Conservation (phyloP, 164 flowering plant genomes). For the Vitis vinifera region DNA sequence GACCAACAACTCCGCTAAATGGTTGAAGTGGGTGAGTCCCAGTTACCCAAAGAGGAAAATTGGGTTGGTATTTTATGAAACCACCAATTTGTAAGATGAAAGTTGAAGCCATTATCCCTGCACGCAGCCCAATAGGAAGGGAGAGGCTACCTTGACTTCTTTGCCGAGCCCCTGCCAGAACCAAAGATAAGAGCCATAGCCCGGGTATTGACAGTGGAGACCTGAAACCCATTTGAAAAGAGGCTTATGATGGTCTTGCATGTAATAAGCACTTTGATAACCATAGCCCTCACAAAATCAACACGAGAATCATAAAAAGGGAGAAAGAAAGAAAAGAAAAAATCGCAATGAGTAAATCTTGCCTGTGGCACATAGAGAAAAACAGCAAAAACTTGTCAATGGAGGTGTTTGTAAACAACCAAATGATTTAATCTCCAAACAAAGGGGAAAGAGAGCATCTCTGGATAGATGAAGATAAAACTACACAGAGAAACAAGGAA, state of each 20-base stretch:
- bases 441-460: too few species aligned
- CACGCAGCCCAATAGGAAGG: constrained; percentile 72
- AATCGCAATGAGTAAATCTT: too few species aligned
- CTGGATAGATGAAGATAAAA: too few species aligned
- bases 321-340: too few species aligned
- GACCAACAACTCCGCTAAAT: constrained; percentile 73
- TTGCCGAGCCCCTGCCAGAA: constrained; percentile 63
- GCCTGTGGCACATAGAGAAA: too few species aligned
- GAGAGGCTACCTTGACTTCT: constrained; percentile 68
- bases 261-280: too few species aligned
- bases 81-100: constrained; percentile 60
- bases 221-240: constrained; percentile 40
- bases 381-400: too few species aligned
- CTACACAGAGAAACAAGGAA: too few species aligned
- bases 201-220: constrained; percentile 72
- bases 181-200: constrained; percentile 74
- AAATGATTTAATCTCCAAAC: too few species aligned
- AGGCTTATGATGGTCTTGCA: background rate
- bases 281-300: too few species aligned
- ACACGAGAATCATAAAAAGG: too few species aligned
- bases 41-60: constrained; percentile 57
- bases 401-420: too few species aligned
- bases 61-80: constrained; percentile 45
- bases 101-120: constrained; percentile 71
- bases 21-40: constrained; percentile 74